A percentile compares a stretch with the other conserved stretches of the same genome.
phyloP scores from a whole-genome alignment of 1,139 yeast species.

The Entelexis paramagnoliae region DNA sequence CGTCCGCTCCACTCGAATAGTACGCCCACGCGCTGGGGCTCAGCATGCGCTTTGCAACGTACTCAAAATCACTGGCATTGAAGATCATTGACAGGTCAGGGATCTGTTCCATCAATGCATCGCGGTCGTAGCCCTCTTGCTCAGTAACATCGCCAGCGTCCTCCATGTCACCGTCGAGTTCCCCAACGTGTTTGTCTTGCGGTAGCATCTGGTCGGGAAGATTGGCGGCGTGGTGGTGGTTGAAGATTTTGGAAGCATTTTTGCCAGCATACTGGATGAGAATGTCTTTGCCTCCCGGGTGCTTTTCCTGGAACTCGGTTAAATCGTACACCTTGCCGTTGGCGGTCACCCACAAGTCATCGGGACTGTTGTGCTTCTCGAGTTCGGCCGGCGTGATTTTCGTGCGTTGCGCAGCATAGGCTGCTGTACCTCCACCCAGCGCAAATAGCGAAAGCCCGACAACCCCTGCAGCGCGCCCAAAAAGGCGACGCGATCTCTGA shows the following conservation, averaged over 20 bases:
- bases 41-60: slow-evolving; percentile 66
- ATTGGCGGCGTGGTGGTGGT: slow-evolving; percentile 75
- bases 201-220: slow-evolving; percentile 49
- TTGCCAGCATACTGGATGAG: slow-evolving; percentile 79
- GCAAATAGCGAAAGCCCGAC: not conserved
- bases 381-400: slow-evolving; percentile 43
- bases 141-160: slow-evolving; percentile 15
- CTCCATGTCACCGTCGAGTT: slow-evolving; percentile 28
- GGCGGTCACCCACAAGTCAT: slow-evolving; percentile 82
- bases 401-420: not conserved
- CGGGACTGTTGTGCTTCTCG: slow-evolving; percentile 60
- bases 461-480: not conserved
- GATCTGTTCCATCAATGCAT: slow-evolving; percentile 29
- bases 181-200: slow-evolving; percentile 40
- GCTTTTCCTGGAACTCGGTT: slow-evolving; percentile 77
- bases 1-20: slow-evolving; percentile 85
- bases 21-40: slow-evolving; percentile 80
- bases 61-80: slow-evolving; percentile 71
- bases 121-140: slow-evolving; percentile 16
- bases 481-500: not conserved
- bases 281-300: slow-evolving; percentile 98
- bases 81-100: slow-evolving; percentile 58
- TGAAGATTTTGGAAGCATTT: slow-evolving; percentile 79
- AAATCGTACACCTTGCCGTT: slow-evolving; percentile 85
- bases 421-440: not conserved